Conservation (phyloP, 768 basidiomycete species). For the Mycena haematopus region DNA sequence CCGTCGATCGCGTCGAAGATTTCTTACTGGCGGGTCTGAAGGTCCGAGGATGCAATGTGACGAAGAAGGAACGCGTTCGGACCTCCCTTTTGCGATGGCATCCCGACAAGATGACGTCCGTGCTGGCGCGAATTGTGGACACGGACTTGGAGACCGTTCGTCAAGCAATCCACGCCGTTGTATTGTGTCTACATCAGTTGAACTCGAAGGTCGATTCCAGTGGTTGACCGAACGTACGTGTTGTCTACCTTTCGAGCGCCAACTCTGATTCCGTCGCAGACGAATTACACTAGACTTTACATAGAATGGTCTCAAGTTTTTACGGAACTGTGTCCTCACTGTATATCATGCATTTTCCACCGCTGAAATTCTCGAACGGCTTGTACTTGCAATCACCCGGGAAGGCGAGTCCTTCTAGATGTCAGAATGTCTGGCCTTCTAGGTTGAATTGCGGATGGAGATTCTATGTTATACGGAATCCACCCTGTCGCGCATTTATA, state of each 20-base stretch:
- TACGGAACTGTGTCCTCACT: neutral
- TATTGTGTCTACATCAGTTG: slow-evolving; percentile 41
- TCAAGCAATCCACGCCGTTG: slow-evolving; percentile 53
- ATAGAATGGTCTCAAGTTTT: neutral
- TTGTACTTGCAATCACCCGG: too few species aligned
- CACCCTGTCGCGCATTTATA: too few species aligned
- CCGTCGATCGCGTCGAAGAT: slow-evolving; percentile 45
- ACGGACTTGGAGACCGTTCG: slow-evolving; percentile 53
- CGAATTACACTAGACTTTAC: neutral
- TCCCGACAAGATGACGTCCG: slow-evolving; percentile 62
- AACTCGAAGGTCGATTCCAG: slow-evolving; percentile 31
- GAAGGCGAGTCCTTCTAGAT: too few species aligned
- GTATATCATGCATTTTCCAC: too few species aligned
- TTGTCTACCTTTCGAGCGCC: neutral
- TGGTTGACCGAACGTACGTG: slow-evolving; percentile 1
- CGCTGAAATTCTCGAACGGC: too few species aligned
- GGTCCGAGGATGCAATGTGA: slow-evolving; percentile 48
- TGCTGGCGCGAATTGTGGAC: slow-evolving; percentile 50
- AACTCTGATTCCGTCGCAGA: neutral
- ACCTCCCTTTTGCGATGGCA: slow-evolving; percentile 71
- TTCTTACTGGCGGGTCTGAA: slow-evolving; percentile 57
- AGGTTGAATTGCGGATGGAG: too few species aligned
- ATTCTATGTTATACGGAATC: too few species aligned
- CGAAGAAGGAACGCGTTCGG: slow-evolving; percentile 60
- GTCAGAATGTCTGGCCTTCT: too few species aligned